These are phyloP conservation scores for Calonectria pteridis DNA, from an alignment of 2,329 filamentous ascomycete species.

Conservation along the genomic window DNA sequence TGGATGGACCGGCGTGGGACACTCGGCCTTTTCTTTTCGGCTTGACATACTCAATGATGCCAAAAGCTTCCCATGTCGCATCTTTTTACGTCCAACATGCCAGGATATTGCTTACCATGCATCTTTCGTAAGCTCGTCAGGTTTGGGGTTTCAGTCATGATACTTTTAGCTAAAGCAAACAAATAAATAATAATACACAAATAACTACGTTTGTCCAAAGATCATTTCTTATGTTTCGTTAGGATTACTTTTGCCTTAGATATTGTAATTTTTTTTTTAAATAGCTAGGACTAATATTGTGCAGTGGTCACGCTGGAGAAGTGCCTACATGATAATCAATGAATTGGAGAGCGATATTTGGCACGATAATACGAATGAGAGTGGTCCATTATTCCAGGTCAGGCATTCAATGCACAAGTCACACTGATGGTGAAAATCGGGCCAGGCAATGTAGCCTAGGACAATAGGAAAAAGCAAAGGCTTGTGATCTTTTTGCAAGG, in stretches of 20 bases:
- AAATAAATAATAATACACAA: no score
- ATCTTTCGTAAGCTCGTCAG: not conserved
- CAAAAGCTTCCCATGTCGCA: not conserved
- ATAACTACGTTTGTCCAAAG: no score
- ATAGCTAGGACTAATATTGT: no score
- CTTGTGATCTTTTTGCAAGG: no score
- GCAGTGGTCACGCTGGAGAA: no score
- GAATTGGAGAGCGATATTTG: not conserved
- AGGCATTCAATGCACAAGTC: not conserved
- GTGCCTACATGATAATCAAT: no score
- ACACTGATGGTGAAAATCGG: not conserved
- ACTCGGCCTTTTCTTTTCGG: not conserved
- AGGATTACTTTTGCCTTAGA: no score
- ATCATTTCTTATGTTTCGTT: no score
- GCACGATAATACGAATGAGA: not conserved
- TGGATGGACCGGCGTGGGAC: not conserved
- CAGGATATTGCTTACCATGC: not conserved
- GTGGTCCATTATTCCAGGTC: not conserved
- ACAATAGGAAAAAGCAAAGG: no score
- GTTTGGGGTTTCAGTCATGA: not conserved
- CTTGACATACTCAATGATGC: not conserved
- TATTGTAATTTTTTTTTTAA: no score
- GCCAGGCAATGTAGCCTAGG: not conserved
- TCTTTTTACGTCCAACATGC: not conserved
- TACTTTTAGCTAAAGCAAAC: no score